Percentiles rank a stretch among this genome's conserved stretches.
These are phyloP conservation scores for Colletotrichum graminicola DNA, from an alignment of 2,329 filamentous ascomycete species.

Conservation along the genomic window DNA sequence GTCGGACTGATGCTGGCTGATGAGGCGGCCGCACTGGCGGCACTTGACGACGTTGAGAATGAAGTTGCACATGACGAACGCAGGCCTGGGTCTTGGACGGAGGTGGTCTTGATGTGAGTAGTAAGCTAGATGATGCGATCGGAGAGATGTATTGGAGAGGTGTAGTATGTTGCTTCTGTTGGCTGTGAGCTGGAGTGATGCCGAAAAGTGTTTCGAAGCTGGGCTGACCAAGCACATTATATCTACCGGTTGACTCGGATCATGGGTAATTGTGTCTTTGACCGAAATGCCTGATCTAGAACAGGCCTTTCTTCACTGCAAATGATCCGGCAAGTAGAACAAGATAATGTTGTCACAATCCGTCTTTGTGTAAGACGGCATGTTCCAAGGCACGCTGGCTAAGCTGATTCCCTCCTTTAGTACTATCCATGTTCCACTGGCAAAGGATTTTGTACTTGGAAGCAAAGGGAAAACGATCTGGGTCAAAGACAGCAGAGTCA, in stretches of 20 bases:
- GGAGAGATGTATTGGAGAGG: background rate
- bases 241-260: background rate
- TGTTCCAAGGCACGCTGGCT: background rate
- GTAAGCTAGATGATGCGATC: too few species aligned
- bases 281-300: background rate
- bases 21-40: slow-evolving; percentile 31
- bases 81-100: background rate
- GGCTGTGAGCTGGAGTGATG: background rate
- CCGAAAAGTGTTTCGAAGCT: background rate
- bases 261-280: background rate
- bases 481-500: background rate
- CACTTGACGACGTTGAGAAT: slow-evolving; percentile 35
- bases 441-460: background rate
- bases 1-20: slow-evolving; percentile 4
- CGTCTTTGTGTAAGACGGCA: background rate
- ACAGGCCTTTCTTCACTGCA: background rate
- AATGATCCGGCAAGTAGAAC: too few species aligned
- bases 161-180: background rate
- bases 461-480: background rate
- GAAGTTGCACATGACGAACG: slow-evolving; percentile 35
- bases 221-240: background rate
- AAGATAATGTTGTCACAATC: background rate
- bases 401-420: background rate
- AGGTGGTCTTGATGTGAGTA: background rate
- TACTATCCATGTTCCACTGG: background rate